A percentile compares a stretch with the other conserved stretches of the same genome.
These are phyloP conservation scores for Boletus rufocinnamomeus DNA, from an alignment of 768 basidiomycete species.

Conservation along the genomic window DNA sequence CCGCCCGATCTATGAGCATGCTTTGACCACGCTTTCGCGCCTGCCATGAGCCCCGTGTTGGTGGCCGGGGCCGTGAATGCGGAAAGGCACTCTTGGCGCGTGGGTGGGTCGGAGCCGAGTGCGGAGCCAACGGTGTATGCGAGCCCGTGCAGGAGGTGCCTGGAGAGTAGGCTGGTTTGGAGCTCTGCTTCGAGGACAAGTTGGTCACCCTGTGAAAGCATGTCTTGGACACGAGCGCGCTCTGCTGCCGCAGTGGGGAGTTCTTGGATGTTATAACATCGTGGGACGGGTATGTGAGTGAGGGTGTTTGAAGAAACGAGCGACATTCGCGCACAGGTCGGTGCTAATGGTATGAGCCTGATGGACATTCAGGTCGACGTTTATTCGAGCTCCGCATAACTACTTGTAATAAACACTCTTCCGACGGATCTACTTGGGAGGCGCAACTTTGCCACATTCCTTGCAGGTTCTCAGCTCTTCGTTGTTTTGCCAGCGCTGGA, in stretches of 20 bases:
- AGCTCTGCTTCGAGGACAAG: constrained; percentile 18
- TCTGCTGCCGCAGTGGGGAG: constrained; percentile 40
- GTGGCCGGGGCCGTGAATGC: constrained; percentile 52
- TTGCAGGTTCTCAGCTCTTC: constrained; percentile 67
- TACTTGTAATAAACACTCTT: neutral
- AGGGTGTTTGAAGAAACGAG: neutral
- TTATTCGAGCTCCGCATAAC: constrained; percentile 22
- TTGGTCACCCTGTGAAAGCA: constrained; percentile 15
- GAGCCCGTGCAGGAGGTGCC: constrained; percentile 51
- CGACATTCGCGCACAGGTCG: neutral
- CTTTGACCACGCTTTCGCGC: constrained; percentile 68
- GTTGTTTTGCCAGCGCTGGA: constrained; percentile 77
- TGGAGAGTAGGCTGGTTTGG: constrained; percentile 38
- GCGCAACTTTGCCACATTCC: constrained; percentile 65
- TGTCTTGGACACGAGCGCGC: constrained; percentile 37
- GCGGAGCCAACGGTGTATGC: constrained; percentile 65
- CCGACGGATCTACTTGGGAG: constrained; percentile 45
- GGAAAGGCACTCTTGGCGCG: constrained; percentile 47
- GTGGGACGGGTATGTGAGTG: constrained; percentile 30
- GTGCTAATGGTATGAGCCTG: neutral
- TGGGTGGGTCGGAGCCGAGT: constrained; percentile 51
- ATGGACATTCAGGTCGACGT: neutral
- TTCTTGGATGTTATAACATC: constrained; percentile 48
- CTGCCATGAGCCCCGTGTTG: constrained; percentile 53
- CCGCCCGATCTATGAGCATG: constrained; percentile 56